These are phyloP conservation scores for Amanita phalloides DNA, from an alignment of 768 basidiomycete species.

Conservation along the genomic window DNA sequence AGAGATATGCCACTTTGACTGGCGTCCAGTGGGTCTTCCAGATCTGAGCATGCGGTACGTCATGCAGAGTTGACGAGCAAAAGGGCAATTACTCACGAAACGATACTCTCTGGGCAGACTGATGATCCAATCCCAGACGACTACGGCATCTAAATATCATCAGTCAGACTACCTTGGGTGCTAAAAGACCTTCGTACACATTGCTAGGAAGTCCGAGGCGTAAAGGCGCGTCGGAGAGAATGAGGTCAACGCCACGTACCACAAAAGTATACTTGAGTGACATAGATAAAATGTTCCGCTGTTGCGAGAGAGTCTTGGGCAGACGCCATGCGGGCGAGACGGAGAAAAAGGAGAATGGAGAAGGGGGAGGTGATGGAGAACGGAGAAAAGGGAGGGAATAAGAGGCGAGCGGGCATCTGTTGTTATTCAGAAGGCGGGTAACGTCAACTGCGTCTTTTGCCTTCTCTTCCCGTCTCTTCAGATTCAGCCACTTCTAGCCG, in stretches of 20 bases:
- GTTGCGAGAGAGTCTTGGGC: constrained; percentile 35
- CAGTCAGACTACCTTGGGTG: constrained; percentile 18
- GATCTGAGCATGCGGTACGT: constrained; percentile 32
- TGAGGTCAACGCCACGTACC: constrained; percentile 40
- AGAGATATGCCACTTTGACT: constrained; percentile 73
- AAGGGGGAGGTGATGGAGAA: constrained; percentile 29
- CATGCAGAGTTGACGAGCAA: constrained; percentile 13
- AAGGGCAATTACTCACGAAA: constrained; percentile 38
- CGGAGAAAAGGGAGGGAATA: constrained; percentile 15
- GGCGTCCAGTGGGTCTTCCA: constrained; percentile 83
- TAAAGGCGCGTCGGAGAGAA: constrained; percentile 14
- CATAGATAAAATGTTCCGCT: constrained; percentile 70
- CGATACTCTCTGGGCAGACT: constrained; percentile 69
- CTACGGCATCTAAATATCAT: constrained; percentile 53
- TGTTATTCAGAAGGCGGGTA: constrained; percentile 16
- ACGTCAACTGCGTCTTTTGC: constrained; percentile 18
- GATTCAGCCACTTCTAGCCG: constrained; percentile 3
- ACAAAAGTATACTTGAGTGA: constrained; percentile 78
- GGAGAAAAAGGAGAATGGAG: constrained; percentile 9
- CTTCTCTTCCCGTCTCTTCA: constrained; percentile 19
- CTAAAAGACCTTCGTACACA: constrained; percentile 41
- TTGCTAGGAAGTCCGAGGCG: constrained; percentile 35
- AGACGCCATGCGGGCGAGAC: constrained; percentile 17
- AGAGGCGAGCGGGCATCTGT: constrained; percentile 11
- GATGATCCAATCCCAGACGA: constrained; percentile 81